These are phyloP conservation scores for Deinandra increscens DNA, from an alignment of 129 eudicot species.

Conservation along the genomic window DNA sequence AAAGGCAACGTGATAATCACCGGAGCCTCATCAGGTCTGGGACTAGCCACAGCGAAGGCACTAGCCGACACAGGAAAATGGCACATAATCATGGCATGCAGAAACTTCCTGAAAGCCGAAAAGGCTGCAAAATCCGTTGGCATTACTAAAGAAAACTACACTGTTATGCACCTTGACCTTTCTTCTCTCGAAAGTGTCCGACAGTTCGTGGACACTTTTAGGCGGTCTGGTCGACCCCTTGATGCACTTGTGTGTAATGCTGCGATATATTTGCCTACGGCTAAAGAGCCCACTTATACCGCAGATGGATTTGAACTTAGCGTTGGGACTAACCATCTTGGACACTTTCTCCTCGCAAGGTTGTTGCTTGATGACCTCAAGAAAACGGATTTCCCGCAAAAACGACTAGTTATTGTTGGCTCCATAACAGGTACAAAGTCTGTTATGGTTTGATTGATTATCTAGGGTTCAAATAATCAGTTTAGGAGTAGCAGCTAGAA, in stretches of 20 bases:
- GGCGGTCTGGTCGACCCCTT: constrained; percentile 66
- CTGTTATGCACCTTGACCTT: constrained; percentile 90
- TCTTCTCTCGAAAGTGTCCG: constrained; percentile 95
- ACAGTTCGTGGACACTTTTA: constrained; percentile 72
- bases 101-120: constrained; percentile 92
- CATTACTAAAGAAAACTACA: constrained; percentile 66
- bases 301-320: constrained; percentile 96
- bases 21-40: constrained; percentile 94
- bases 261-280: constrained; percentile 85
- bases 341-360: constrained; percentile 79
- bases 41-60: constrained; percentile 89
- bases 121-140: constrained; percentile 81
- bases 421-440: constrained; percentile 76
- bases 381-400: constrained; percentile 65
- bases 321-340: constrained; percentile 93
- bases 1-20: constrained; percentile 85
- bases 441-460: not conserved
- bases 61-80: constrained; percentile 69
- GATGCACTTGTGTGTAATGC: constrained; percentile 94
- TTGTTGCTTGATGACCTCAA: constrained; percentile 71
- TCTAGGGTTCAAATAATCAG: not conserved
- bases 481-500: too few species aligned
- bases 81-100: constrained; percentile 86
- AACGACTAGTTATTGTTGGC: constrained; percentile 84
- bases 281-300: constrained; percentile 81